A percentile compares a stretch with the other conserved stretches of the same genome.
These are phyloP conservation scores for Nannochloris sp. DNA, from an alignment of 139 green algal species.

Conservation along the genomic window DNA sequence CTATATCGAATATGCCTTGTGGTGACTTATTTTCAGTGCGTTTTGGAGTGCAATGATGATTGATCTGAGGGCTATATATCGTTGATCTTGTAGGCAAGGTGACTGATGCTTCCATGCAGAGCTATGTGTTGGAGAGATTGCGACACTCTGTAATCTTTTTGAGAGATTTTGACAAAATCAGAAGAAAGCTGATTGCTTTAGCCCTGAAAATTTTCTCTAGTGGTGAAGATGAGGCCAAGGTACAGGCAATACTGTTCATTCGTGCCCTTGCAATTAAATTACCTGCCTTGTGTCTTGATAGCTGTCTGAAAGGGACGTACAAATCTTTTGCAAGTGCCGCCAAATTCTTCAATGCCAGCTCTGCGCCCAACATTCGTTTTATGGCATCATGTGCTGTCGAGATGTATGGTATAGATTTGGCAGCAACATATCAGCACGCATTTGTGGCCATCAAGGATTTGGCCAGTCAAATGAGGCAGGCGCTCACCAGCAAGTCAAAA, in stretches of 20 bases:
- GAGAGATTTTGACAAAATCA: slow-evolving; percentile 54
- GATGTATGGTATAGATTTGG: slow-evolving; percentile 61
- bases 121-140: slow-evolving; percentile 71
- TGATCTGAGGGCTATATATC: background rate
- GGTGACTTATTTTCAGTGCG: background rate
- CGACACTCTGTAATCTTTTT: slow-evolving; percentile 56
- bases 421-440: slow-evolving; percentile 59
- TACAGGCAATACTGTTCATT: slow-evolving; percentile 82
- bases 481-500: slow-evolving; percentile 71
- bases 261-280: slow-evolving; percentile 60
- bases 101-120: slow-evolving; percentile 56
- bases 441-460: slow-evolving; percentile 80
- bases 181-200: slow-evolving; percentile 60
- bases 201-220: slow-evolving; percentile 62
- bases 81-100: slow-evolving; percentile 30
- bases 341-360: slow-evolving; percentile 78
- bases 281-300: slow-evolving; percentile 50
- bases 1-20: slow-evolving; percentile 2
- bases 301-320: slow-evolving; percentile 68
- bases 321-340: slow-evolving; percentile 61
- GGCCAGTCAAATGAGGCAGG: slow-evolving; percentile 67
- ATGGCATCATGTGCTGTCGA: slow-evolving; percentile 80
- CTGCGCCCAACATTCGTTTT: slow-evolving; percentile 70
- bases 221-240: slow-evolving; percentile 42
- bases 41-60: background rate